phyloP scores from a whole-genome alignment of 805 yeast genomes.

The Candida tammaniensis region DNA sequence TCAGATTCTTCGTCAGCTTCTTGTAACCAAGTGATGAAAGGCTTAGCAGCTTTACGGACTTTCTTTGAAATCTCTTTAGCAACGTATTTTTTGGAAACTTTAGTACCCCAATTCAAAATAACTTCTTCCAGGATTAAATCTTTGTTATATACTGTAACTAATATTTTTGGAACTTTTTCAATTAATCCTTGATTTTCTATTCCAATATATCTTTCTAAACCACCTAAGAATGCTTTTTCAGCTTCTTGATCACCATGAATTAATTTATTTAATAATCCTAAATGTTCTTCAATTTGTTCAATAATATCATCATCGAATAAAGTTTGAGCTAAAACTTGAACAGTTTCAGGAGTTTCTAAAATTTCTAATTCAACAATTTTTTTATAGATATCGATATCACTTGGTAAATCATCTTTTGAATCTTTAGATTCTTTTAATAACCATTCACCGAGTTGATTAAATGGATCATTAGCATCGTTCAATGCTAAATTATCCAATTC shows the following conservation, averaged over 20 bases:
- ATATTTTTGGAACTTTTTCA: slow-evolving; percentile 72
- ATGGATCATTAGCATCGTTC: slow-evolving; percentile 46
- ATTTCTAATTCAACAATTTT: slow-evolving; percentile 80
- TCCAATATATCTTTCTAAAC: slow-evolving; percentile 91
- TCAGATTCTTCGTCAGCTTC: slow-evolving; percentile 86
- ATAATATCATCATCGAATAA: slow-evolving; percentile 77
- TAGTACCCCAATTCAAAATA: slow-evolving; percentile 81
- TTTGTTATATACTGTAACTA: slow-evolving; percentile 75
- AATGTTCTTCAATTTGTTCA: slow-evolving; percentile 69
- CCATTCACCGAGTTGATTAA: slow-evolving; percentile 90
- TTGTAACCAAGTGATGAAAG: slow-evolving; percentile 91
- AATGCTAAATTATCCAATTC: slow-evolving; percentile 70
- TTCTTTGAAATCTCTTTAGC: slow-evolving; percentile 89
- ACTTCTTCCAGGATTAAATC: slow-evolving; percentile 85
- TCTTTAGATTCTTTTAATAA: slow-evolving; percentile 50
- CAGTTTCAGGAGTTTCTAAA: slow-evolving; percentile 66
- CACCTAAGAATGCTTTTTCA: slow-evolving; percentile 91
- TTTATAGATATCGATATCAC: slow-evolving; percentile 89
- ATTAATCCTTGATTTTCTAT: slow-evolving; percentile 69
- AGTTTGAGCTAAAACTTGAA: slow-evolving; percentile 90
- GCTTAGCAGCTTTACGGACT: slow-evolving; percentile 94
- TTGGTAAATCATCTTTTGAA: slow-evolving; percentile 60
- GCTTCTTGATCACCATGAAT: slow-evolving; percentile 58
- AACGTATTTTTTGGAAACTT: slow-evolving; percentile 88
- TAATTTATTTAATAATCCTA: slow-evolving; percentile 78